A percentile compares a stretch with the other conserved stretches of the same genome.
Conservation (phyloP, 495 filamentous ascomycete species). For the Pyrenula massariospora region DNA sequence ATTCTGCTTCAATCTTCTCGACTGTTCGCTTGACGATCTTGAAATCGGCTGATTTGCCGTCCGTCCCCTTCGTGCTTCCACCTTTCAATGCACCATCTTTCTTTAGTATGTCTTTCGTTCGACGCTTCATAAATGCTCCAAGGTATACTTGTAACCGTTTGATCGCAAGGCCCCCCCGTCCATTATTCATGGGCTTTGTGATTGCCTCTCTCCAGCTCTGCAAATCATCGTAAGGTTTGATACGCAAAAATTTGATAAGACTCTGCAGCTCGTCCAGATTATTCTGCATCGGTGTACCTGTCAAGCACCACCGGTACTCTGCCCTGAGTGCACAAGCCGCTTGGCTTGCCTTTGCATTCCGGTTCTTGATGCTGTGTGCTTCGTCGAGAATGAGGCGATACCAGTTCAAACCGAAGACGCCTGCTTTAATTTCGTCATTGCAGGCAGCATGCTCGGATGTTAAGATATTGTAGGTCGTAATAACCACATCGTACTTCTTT, state of each 20-base stretch:
- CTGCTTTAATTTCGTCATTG: conserved; percentile 51
- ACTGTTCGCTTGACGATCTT: conserved; percentile 82
- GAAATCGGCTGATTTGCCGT: conserved; percentile 50
- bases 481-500: conserved; percentile 83
- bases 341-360: conserved; percentile 87
- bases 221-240: conserved; percentile 78
- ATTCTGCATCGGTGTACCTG: conserved; percentile 94
- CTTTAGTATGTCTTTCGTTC: conserved; percentile 90
- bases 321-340: conserved; percentile 70
- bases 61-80: conserved; percentile 38
- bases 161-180: conserved; percentile 80
- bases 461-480: conserved; percentile 91
- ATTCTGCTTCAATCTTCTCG: conserved; percentile 65
- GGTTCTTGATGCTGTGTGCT: conserved; percentile 96
- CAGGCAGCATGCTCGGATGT: conserved; percentile 74
- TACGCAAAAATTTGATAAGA: conserved; percentile 83
- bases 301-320: conserved; percentile 90
- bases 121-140: conserved; percentile 91
- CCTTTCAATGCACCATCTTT: conserved; percentile 64
- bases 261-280: conserved; percentile 96
- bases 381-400: conserved; percentile 93
- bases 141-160: conserved; percentile 69
- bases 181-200: conserved; percentile 70
- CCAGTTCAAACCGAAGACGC: conserved; percentile 87
- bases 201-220: conserved; percentile 81